These are phyloP conservation scores for Luzula sylvatica DNA, from an alignment of 176 grass and related monocot genomes.

Conservation along the genomic window DNA sequence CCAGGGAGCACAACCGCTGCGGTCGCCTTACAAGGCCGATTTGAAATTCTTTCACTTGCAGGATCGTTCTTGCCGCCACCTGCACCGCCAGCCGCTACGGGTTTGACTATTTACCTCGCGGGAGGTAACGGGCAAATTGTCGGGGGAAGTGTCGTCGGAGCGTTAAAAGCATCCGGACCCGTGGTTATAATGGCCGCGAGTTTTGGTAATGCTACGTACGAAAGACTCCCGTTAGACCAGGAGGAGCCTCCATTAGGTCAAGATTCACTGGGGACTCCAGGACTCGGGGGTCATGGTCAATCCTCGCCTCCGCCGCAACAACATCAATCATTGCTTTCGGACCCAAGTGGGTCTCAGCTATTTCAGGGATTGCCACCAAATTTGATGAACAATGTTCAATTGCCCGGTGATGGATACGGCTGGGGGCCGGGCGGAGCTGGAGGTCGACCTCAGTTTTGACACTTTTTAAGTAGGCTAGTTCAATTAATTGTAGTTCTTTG, in stretches of 20 bases:
- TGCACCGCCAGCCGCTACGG: conserved; percentile 60
- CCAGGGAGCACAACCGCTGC: conserved; percentile 47
- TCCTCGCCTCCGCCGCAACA: conserved; percentile 33
- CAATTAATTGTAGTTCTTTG: conserved; percentile 16
- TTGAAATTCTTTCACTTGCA: conserved; percentile 81
- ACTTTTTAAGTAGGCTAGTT: conserved; percentile 14
- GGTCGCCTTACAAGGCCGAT: conserved; percentile 59
- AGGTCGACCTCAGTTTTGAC: conserved; percentile 19
- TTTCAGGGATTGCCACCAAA: conserved; percentile 69
- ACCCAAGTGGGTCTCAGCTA: conserved; percentile 35
- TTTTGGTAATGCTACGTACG: conserved; percentile 71
- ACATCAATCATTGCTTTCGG: conserved; percentile 29
- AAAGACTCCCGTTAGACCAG: conserved; percentile 63
- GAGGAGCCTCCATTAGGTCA: conserved; percentile 31
- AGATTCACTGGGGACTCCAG: conserved; percentile 28
- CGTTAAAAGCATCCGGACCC: conserved; percentile 39
- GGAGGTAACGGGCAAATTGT: conserved; percentile 76
- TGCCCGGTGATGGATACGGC: conserved; percentile 30
- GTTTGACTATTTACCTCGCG: conserved; percentile 69
- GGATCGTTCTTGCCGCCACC: conserved; percentile 81
- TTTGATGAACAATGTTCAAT: conserved; percentile 63
- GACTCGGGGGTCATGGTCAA: conserved; percentile 30
- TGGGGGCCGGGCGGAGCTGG: conserved; percentile 8
- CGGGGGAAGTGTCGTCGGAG: conserved; percentile 60
- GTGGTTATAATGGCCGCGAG: conserved; percentile 86